A percentile compares a stretch with the other conserved stretches of the same genome.
Conservation (phyloP, 1,139 yeast genomes). For the Yamadazyma buinensis region DNA sequence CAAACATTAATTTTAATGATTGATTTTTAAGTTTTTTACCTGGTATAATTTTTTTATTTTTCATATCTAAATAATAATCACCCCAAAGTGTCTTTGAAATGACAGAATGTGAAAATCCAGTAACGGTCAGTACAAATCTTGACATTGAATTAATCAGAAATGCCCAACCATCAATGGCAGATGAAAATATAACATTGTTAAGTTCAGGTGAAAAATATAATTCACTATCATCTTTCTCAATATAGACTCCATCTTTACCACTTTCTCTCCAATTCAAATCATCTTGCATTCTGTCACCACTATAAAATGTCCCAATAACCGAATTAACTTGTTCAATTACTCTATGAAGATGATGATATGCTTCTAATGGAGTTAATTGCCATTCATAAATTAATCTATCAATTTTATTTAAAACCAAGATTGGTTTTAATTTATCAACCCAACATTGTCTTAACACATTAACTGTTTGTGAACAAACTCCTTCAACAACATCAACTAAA, state of each 20-base stretch:
- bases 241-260: slow-evolving; percentile 52
- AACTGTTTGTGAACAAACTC: slow-evolving; percentile 95
- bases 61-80: slow-evolving; percentile 84
- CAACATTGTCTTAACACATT: slow-evolving; percentile 94
- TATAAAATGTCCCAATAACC: slow-evolving; percentile 87
- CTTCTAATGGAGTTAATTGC: slow-evolving; percentile 79
- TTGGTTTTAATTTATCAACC: slow-evolving; percentile 86
- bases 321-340: slow-evolving; percentile 92
- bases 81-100: slow-evolving; percentile 95
- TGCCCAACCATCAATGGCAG: slow-evolving; percentile 98
- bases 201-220: slow-evolving; percentile 85
- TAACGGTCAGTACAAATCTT: slow-evolving; percentile 75
- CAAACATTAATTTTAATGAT: slow-evolving; percentile 75
- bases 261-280: slow-evolving; percentile 80
- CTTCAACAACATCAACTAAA: slow-evolving; percentile 94
- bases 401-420: slow-evolving; percentile 88
- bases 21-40: slow-evolving; percentile 51
- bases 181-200: slow-evolving; percentile 90
- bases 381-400: slow-evolving; percentile 84
- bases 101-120: slow-evolving; percentile 79
- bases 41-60: slow-evolving; percentile 74
- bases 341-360: slow-evolving; percentile 73
- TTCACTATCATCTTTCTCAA: slow-evolving; percentile 78
- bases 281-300: slow-evolving; percentile 92
- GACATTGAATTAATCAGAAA: slow-evolving; percentile 88